Evolutionary conservation across 2,329 filamentous ascomycete species (phyloP).

Genomic region (Fusarium musae): DNA sequence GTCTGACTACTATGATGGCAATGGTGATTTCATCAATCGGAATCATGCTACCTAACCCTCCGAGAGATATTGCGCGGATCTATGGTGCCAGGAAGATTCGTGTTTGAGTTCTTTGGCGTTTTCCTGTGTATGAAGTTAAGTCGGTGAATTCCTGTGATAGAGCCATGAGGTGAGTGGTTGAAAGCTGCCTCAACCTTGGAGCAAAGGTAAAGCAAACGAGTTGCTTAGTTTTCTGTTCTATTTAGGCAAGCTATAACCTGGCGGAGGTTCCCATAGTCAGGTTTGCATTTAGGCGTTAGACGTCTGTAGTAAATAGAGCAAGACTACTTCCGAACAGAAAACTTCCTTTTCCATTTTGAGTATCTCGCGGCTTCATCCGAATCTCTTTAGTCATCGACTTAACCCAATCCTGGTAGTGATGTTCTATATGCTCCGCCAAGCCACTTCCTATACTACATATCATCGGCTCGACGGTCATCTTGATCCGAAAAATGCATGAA

Average conservation of each 20-base stretch:
- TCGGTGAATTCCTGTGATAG: not conserved
- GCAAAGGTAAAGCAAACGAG: accelerated
- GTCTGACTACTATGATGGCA: too few relatives aligned
- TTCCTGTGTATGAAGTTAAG: too few relatives aligned
- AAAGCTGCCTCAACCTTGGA: accelerated
- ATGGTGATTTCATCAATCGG: too few relatives aligned
- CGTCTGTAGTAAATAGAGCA: accelerated
- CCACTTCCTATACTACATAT: not conserved
- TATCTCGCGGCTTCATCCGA: not conserved
- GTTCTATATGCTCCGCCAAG: not conserved
- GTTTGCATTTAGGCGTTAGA: not conserved
- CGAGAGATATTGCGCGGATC: too few relatives aligned
- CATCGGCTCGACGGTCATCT: not conserved
- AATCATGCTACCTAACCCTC: too few relatives aligned
- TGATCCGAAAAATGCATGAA: not conserved
- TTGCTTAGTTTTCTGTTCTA: too few relatives aligned
- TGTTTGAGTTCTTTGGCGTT: not conserved
- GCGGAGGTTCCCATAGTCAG: accelerated
- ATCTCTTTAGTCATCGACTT: not conserved
- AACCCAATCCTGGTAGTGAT: not conserved
- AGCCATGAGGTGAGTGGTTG: accelerated
- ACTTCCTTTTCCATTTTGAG: not conserved
- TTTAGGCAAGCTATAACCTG: not conserved
- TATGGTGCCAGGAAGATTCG: too few relatives aligned
- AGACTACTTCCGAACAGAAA: not conserved